Percentiles rank a stretch among this genome's conserved stretches.
Conservation (phyloP, 164 flowering plant species). For the Stephania cephalantha region DNA sequence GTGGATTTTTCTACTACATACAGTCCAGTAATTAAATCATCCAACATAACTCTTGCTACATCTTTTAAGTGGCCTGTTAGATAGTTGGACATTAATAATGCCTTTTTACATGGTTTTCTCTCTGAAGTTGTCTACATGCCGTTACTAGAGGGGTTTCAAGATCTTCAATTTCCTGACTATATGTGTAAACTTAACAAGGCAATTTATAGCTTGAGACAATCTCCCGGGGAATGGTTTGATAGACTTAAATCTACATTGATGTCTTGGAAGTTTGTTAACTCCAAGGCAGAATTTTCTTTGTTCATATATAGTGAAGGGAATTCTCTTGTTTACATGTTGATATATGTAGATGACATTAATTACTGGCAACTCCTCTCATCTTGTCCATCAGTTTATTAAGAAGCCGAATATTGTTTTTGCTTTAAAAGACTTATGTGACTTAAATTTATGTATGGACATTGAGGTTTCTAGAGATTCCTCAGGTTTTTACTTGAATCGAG, state of each 20-base stretch:
- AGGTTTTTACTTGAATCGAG: neutral
- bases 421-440: neutral
- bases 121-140: neutral
- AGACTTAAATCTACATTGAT: too few relatives aligned
- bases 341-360: neutral
- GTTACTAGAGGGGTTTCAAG: neutral
- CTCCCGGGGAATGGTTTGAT: neutral
- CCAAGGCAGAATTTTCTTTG: neutral
- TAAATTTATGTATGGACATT: neutral
- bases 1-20: too few relatives aligned
- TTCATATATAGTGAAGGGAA: neutral
- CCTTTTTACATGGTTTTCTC: neutral
- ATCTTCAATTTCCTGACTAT: neutral
- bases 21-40: too few relatives aligned
- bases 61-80: too few relatives aligned
- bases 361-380: neutral
- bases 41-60: neutral
- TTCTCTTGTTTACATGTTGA: neutral
- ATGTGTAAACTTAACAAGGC: neutral
- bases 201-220: neutral
- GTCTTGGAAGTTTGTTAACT: too few relatives aligned
- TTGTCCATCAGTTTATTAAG: neutral
- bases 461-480: neutral
- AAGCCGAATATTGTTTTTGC: neutral
- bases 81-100: neutral